Evolutionary conservation across 2,329 filamentous ascomycete species (phyloP).

Genomic region (Apiospora sp.): DNA sequence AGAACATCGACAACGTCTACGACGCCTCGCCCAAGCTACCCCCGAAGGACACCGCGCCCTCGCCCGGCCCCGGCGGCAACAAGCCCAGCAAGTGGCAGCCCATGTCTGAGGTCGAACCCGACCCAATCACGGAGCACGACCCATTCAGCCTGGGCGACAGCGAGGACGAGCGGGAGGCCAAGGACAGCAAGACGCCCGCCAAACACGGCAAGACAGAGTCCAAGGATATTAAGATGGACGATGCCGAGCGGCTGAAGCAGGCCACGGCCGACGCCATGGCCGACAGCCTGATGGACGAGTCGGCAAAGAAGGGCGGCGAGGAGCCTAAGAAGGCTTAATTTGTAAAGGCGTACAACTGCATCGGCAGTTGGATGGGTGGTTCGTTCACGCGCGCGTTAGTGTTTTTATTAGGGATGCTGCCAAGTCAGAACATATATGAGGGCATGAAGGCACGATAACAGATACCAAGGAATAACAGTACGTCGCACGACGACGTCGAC

Average conservation of each 20-base stretch:
- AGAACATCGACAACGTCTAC: slow-evolving; percentile 83
- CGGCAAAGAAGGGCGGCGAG: slow-evolving; percentile 25
- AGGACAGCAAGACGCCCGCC: slow-evolving; percentile 58
- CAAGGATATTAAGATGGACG: slow-evolving; percentile 60
- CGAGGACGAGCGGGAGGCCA: slow-evolving; percentile 86
- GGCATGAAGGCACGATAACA: slow-evolving; percentile 6
- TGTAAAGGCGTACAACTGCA: background rate
- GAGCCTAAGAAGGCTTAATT: background rate
- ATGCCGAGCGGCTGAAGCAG: slow-evolving; percentile 70
- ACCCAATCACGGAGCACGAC: slow-evolving; percentile 87
- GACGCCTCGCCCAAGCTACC: slow-evolving; percentile 66
- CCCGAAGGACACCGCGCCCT: slow-evolving; percentile 60
- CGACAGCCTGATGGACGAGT: slow-evolving; percentile 55
- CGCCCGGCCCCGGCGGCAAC: slow-evolving; percentile 52
- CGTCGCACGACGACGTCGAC: slow-evolving; percentile 2
- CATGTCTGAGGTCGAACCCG: slow-evolving; percentile 83
- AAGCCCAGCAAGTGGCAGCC: slow-evolving; percentile 98
- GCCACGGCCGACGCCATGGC: slow-evolving; percentile 69
- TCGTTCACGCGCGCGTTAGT: background rate
- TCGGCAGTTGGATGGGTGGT: background rate
- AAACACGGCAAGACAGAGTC: slow-evolving; percentile 52
- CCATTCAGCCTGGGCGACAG: slow-evolving; percentile 96
- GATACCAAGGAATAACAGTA: slow-evolving; percentile 16
- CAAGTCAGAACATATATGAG: background rate
- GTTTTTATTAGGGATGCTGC: background rate